Conservation (phyloP, 495 filamentous ascomycete species). For the Aspergillus asperescens region DNA sequence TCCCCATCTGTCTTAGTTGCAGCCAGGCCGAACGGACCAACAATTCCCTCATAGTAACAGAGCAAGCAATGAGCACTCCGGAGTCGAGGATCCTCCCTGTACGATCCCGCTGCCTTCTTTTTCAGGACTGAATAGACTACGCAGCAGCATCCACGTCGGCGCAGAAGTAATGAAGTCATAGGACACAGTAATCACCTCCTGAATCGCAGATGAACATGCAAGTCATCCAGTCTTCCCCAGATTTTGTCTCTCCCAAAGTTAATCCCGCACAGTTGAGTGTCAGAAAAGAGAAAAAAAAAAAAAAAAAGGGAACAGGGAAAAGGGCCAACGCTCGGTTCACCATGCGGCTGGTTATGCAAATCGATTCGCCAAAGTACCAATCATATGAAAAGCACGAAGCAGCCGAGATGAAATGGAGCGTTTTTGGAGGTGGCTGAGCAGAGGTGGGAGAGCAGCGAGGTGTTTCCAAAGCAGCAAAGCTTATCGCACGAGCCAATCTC, state of each 20-base stretch:
- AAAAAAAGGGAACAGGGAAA: background rate
- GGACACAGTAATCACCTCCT: too few species aligned
- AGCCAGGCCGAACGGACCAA: constrained; percentile 14
- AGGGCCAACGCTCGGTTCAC: constrained; percentile 8
- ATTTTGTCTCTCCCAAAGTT: background rate
- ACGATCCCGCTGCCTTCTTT: constrained; percentile 6
- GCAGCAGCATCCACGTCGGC: too few species aligned
- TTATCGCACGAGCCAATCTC: constrained; percentile 14
- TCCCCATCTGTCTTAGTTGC: constrained; percentile 18
- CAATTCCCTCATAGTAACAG: constrained; percentile 21
- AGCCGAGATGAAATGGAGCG: too few species aligned
- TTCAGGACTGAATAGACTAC: too few species aligned
- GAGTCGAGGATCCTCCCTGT: background rate
- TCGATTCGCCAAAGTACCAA: background rate
- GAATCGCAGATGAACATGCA: too few species aligned
- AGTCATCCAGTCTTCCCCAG: background rate
- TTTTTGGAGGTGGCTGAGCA: constrained; percentile 21
- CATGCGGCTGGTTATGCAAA: constrained; percentile 9
- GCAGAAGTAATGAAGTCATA: too few species aligned
- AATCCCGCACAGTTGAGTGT: too few species aligned
- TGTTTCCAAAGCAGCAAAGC: constrained; percentile 6
- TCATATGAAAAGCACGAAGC: constrained; percentile 2
- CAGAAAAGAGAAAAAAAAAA: constrained; percentile 3
- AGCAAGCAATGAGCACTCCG: too few species aligned
- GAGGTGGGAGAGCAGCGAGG: background rate